Conservation (phyloP, 371 early-diverging fungal species). For the Rhizopus arrhizus region DNA sequence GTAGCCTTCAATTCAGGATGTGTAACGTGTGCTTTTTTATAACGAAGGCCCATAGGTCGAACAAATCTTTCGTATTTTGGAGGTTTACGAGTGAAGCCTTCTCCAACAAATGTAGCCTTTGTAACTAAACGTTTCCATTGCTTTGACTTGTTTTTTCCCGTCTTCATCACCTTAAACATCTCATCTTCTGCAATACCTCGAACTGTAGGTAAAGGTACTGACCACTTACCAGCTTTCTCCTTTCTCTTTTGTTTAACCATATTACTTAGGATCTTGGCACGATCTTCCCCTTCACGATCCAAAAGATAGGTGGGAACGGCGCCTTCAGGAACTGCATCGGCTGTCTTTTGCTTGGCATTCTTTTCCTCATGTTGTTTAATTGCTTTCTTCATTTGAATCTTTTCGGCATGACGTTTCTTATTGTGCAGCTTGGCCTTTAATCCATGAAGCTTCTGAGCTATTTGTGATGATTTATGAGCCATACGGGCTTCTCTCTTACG, state of each 20-base stretch:
- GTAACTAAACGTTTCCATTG: constrained; percentile 99
- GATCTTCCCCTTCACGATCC: constrained; percentile 97
- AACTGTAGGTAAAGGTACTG: constrained; percentile 98
- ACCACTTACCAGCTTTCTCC: constrained; percentile 99
- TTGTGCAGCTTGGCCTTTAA: constrained; percentile 98
- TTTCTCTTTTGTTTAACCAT: constrained; percentile 99
- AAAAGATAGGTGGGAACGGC: constrained; percentile 99
- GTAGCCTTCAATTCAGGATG: constrained; percentile 99
- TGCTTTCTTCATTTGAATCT: constrained; percentile 99
- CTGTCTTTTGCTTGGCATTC: constrained; percentile 87
- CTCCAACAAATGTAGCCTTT: constrained; percentile 99
- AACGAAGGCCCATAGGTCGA: constrained; percentile 98
- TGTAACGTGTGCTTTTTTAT: constrained; percentile 99
- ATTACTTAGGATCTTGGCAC: constrained; percentile 96
- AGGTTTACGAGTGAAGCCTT: constrained; percentile 99
- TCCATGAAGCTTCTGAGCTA: constrained; percentile 97
- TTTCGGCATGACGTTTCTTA: constrained; percentile 97
- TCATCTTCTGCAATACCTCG: constrained; percentile 99
- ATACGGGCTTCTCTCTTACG: constrained; percentile 97
- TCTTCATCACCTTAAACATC: constrained; percentile 98
- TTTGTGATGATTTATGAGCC: constrained; percentile 88
- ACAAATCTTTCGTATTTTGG: constrained; percentile 99
- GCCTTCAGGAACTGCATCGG: constrained; percentile 89
- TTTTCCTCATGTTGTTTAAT: constrained; percentile 97
- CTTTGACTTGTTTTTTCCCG: constrained; percentile 95